These are phyloP conservation scores for Benincasa hispida DNA, from an alignment of 306 rosid genomes.

Conservation along the genomic window DNA sequence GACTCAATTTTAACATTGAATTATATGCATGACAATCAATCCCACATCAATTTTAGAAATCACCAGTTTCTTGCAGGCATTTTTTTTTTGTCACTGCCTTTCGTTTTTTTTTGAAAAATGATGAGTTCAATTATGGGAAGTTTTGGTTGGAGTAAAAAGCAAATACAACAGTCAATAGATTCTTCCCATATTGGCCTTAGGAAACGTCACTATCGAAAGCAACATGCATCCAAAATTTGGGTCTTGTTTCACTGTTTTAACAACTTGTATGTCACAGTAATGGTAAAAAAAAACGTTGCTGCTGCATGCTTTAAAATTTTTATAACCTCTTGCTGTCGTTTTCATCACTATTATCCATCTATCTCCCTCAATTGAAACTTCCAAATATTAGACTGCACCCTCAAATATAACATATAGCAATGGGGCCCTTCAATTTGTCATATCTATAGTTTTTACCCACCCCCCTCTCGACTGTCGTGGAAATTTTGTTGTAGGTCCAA, in stretches of 20 bases:
- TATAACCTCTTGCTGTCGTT: not conserved
- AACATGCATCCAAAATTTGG: slow-evolving; percentile 3
- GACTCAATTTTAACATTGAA: not conserved
- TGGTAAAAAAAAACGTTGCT: not conserved
- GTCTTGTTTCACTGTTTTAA: not conserved
- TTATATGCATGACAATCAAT: not conserved
- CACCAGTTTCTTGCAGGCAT: not conserved
- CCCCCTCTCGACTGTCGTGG: not conserved
- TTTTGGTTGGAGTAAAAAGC: not conserved
- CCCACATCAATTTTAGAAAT: not conserved
- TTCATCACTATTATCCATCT: not conserved
- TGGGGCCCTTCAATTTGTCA: not conserved
- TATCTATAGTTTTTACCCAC: not conserved
- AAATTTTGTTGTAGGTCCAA: too few relatives aligned
- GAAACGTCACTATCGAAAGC: not conserved
- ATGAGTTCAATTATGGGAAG: not conserved
- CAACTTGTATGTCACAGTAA: not conserved
- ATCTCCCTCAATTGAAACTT: not conserved
- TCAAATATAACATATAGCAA: not conserved
- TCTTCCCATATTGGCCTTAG: not conserved
- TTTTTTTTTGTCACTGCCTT: not conserved
- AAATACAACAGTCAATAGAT: not conserved
- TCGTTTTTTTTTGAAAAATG: not conserved
- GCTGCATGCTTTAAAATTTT: not conserved
- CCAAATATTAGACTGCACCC: not conserved